Evolutionary conservation across 139 green algal species (phyloP).

Genomic region (Nannochloris sp.): DNA sequence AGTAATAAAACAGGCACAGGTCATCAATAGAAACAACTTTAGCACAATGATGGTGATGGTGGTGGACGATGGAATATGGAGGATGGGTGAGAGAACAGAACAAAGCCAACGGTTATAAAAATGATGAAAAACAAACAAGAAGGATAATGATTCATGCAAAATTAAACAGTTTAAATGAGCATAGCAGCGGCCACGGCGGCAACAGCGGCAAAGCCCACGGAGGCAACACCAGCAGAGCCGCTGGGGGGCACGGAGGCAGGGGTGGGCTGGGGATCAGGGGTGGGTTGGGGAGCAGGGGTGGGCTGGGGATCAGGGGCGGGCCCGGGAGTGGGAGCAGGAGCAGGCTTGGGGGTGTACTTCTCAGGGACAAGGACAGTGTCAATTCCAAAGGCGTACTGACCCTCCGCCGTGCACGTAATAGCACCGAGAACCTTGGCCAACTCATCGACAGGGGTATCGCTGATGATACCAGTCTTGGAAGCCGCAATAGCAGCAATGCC

Average conservation of each 20-base stretch:
- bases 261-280: no score
- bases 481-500: neutral
- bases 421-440: neutral
- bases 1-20: no score
- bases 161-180: neutral
- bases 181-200: neutral
- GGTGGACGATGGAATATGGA: no score
- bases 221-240: neutral
- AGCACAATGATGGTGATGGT: no score
- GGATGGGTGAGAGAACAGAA: no score
- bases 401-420: neutral
- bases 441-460: neutral
- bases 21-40: no score
- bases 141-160: no score
- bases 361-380: neutral
- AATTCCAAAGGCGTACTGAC: neutral
- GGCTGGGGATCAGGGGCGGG: neutral
- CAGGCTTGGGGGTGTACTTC: neutral
- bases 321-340: neutral
- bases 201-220: neutral
- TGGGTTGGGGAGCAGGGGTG: no score
- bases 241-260: no score
- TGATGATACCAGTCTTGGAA: neutral
- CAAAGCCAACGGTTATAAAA: no score
- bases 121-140: no score